Evolutionary conservation across 129 eudicot genomes (phyloP), one percentile per base, ranked within the genome.

Genomic region (Deinandra increscens): DNA sequence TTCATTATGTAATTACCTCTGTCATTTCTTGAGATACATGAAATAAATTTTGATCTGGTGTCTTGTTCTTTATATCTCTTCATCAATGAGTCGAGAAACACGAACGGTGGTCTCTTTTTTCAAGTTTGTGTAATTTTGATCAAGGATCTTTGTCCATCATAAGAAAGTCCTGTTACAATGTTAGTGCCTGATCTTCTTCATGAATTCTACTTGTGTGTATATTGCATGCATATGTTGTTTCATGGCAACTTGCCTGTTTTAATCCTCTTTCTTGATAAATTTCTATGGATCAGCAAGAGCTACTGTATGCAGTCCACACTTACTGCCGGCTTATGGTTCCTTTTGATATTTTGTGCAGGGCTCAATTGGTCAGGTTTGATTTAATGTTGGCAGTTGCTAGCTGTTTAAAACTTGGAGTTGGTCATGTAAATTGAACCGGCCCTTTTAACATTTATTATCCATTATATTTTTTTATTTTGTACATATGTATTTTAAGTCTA

Each of bases 21-120:
- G 34, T 64, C 41, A 58, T 56, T 66, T 48, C 70, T 58, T 48
- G 75, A 7, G 58, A 76, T 76, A 76, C 69, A 76, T 60, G 56
- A 67, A 58, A 55, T 75, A 68, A n/a, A n/a, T 63, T 60, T 65
- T 49, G 45, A 60, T 76, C 59, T 11, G 23, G 41, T 59, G 69
- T 66, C 26, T 1, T 44, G 68, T 50, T 49, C 55, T 38, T 51
- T 60, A 9, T 68, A 34, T 67, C 39, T 69, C 67, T 58, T 58
- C 20, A 29, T 56, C 17, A 8, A 72, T 71, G 43, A 60, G 9
- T 36, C 18, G 6, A 48, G 38, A 61, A 60, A 37, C 55, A 66
- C 44, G 56, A 31, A 66, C 22, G 42, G n/a, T 44, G 9, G 56
- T 23, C 41, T 42, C 13, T 23, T 61, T 37, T 60, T 15, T 26